Evolutionary conservation across 768 basidiomycete genomes (phyloP).

Genomic region (Tephrocybe sp.): DNA sequence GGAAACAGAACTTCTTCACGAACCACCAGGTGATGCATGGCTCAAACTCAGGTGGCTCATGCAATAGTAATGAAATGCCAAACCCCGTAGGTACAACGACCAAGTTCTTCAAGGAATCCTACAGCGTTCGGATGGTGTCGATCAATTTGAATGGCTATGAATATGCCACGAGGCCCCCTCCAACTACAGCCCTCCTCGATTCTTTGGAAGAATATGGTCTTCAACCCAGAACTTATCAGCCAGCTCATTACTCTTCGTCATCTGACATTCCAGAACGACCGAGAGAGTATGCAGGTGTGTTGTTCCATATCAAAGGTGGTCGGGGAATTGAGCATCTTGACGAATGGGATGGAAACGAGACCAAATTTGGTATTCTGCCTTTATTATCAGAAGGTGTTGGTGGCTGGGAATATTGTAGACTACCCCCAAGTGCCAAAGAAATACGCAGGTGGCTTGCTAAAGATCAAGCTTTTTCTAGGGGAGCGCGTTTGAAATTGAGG

Average conservation of each 20-base stretch:
- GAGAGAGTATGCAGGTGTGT: slow-evolving; percentile 75
- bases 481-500: slow-evolving; percentile 1
- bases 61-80: too few species aligned
- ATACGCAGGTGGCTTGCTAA: slow-evolving; percentile 52
- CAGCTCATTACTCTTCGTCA: slow-evolving; percentile 77
- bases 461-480: slow-evolving; percentile 23
- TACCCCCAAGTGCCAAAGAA: slow-evolving; percentile 61
- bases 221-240: slow-evolving; percentile 61
- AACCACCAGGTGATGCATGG: too few species aligned
- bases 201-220: slow-evolving; percentile 47
- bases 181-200: slow-evolving; percentile 40
- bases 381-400: slow-evolving; percentile 33
- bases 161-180: slow-evolving; percentile 53
- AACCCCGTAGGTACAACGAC: not conserved
- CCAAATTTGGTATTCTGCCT: not conserved
- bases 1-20: not conserved
- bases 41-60: too few species aligned
- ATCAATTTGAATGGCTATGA: slow-evolving; percentile 38
- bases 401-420: slow-evolving; percentile 81
- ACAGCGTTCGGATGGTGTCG: slow-evolving; percentile 23
- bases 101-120: slow-evolving; percentile 25
- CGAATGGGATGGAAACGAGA: slow-evolving; percentile 46
- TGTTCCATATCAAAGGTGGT: slow-evolving; percentile 69
- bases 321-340: slow-evolving; percentile 54
- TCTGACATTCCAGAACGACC: slow-evolving; percentile 66